Base-by-base conservation (phyloP, 345 rosid genomes). In the Carallia pectinifolia region DNA sequence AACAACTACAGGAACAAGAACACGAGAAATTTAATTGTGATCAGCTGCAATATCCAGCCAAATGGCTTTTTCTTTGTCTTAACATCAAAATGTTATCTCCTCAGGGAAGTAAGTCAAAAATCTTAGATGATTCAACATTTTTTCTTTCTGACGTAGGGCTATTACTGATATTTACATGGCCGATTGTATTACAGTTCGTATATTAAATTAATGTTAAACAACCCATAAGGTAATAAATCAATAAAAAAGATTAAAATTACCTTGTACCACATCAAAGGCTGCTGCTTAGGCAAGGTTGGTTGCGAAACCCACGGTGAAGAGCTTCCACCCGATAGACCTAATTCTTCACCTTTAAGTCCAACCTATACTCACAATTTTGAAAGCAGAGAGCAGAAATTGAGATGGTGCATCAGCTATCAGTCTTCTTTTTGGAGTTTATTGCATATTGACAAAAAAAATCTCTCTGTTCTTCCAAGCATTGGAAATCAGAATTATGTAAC, bases 181-280 rank as follows among this genome's bases (percentile, higher is more conserved):
- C 23, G 23, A 23, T 23, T 23, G 23, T 23, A 23, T 23, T 23
- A 23, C 23, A 0, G 23, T 23, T 23, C 23, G 23, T 23, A 23
- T 23, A 23, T 23, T 23, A 23, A 23, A 23, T 23, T 23, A 23
- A 23, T 23, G 23, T 23, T 23, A 23, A 23, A 23, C 19, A 65
- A 38, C 0, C 16, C 16, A 9, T 56, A 9, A 30, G 31, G 60
- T 1, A 30, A 23, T 62, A 29, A 38, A 58, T 18, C 15, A 48
- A 40, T 33, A 58, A 66, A n/a, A 54, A 65, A 52, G 31, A 15
- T 50, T 50, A 17, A 33, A 15, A 58, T 73, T 74, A 94, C 98
- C 97, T 91, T 91, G 91, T 95, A 95, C 99, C 97, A 95, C 75
- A 80, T 78, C 78, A 95, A 68, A 70, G 97, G 92, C 77, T 90